Percentiles rank a stretch among this genome's conserved stretches.
phyloP scores from a whole-genome alignment of 768 basidiomycete species.

The Phaeotremella fagi region DNA sequence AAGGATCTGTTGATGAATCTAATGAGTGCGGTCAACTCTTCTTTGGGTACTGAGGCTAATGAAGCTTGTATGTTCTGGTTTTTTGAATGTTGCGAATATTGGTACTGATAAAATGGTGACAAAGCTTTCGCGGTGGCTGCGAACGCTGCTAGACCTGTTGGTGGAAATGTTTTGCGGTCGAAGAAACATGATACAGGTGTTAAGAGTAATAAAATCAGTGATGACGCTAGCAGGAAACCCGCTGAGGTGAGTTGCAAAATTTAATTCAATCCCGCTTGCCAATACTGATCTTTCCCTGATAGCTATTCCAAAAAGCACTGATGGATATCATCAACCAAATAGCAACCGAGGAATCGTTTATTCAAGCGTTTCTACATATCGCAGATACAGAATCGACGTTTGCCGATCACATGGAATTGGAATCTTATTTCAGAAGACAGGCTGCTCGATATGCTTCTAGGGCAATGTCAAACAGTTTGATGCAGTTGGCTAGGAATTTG shows the following conservation, averaged over 20 bases:
- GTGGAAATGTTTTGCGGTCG: conserved; percentile 69
- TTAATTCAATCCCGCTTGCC: background rate
- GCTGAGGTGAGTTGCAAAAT: conserved; percentile 59
- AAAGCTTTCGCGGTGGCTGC: conserved; percentile 39
- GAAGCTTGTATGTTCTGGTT: conserved; percentile 64
- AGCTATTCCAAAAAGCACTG: conserved; percentile 72
- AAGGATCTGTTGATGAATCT: conserved; percentile 64
- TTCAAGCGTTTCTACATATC: conserved; percentile 86
- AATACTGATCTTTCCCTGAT: conserved; percentile 3
- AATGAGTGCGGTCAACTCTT: conserved; percentile 60
- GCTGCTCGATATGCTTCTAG: conserved; percentile 63
- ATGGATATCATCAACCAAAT: conserved; percentile 65
- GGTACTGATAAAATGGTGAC: too few species aligned
- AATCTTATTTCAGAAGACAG: conserved; percentile 89
- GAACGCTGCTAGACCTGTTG: conserved; percentile 45
- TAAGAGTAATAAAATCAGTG: conserved; percentile 56
- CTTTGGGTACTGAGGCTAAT: conserved; percentile 62
- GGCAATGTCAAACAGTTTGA: conserved; percentile 61
- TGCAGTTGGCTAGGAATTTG: conserved; percentile 76
- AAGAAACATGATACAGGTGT: conserved; percentile 53
- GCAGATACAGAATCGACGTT: conserved; percentile 83
- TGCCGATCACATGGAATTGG: conserved; percentile 89
- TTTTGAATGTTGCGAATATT: too few species aligned
- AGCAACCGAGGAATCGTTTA: conserved; percentile 80
- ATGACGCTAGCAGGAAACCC: conserved; percentile 61